Evolutionary conservation across 192 early-diverging fungal genomes (phyloP), one percentile per base, ranked within the genome.

Genomic region (Backusella psychrophila): DNA sequence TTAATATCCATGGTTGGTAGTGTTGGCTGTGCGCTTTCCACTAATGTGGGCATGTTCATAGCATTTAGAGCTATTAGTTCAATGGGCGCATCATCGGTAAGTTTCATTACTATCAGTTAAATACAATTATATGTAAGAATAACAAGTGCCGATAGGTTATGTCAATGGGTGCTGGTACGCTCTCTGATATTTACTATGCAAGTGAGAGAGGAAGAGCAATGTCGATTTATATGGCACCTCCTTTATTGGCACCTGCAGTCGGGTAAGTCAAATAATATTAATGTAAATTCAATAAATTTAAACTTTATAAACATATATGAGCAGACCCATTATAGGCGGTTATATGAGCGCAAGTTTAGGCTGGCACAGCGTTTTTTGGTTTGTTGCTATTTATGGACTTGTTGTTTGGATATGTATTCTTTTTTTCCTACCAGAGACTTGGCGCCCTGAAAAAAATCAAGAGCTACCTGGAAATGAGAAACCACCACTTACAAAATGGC

Each of bases 391-490:
- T 5, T 79, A 76, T 39, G 41, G 41, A 1, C 59, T 76, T 46
- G 42, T 21, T 56, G 14, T 78, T 23, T 76, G 56, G 29, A 12
- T 75, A n/a, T 36, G 49, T 3, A 71, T 82, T 15, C 46, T 82
- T 59, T 79, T 82, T n/a, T 78, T 77, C 39, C 39, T 82, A n/a
- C 81, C 81, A 42, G 81, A 82, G 49, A 82, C 81, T 21, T 78
- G 67, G 69, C 59, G 80, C 9, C 71, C 76, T 44, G 59, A 39
- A 19, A 26, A n/a, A 17, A n/a, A 63, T 23, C 9, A 29, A 6
- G 12, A 31, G 23, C 33, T 21, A 1, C 31, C 75, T 56, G 21
- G 14, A 3, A 41, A 53, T 52, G 26, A 56, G 4, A 12, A 67
- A 1, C 35, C n/a, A 21, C 17, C 29, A 11, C 23, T 29, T 21